Evolutionary conservation across 495 filamentous ascomycete genomes (phyloP).

Genomic region (Neurospora discreta): DNA sequence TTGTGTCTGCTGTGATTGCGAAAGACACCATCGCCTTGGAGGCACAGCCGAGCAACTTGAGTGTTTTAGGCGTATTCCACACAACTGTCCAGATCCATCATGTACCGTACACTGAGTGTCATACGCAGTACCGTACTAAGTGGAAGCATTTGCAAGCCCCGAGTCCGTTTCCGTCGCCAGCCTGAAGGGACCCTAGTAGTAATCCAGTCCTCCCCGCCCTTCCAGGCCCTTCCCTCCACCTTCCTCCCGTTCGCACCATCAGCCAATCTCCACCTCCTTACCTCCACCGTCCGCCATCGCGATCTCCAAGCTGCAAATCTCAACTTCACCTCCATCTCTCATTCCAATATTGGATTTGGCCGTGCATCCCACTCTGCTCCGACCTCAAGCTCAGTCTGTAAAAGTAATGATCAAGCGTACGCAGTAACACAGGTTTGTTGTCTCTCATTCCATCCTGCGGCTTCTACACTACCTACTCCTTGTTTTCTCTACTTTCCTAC

Average conservation of each 20-base stretch:
- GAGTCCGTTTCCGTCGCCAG: background rate
- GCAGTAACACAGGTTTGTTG: background rate
- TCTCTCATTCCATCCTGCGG: background rate
- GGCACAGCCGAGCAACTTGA: background rate
- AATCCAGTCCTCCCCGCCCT: background rate
- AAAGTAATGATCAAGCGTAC: background rate
- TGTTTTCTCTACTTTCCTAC: background rate
- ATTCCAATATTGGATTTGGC: background rate
- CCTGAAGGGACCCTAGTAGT: background rate
- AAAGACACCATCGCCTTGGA: background rate
- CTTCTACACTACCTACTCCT: background rate
- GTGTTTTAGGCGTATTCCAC: background rate
- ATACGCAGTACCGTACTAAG: background rate
- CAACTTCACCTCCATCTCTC: background rate
- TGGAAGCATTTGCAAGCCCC: background rate
- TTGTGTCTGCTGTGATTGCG: background rate
- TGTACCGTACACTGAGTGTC: background rate
- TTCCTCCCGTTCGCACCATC: background rate
- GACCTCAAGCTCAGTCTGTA: background rate
- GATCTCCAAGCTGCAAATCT: background rate
- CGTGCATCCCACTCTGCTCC: background rate
- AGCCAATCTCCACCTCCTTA: background rate
- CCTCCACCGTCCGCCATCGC: background rate
- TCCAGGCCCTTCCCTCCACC: too few species aligned
- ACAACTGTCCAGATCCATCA: background rate